Base-by-base conservation (phyloP, 805 yeast genomes). In the Ogataea zsoltii region DNA sequence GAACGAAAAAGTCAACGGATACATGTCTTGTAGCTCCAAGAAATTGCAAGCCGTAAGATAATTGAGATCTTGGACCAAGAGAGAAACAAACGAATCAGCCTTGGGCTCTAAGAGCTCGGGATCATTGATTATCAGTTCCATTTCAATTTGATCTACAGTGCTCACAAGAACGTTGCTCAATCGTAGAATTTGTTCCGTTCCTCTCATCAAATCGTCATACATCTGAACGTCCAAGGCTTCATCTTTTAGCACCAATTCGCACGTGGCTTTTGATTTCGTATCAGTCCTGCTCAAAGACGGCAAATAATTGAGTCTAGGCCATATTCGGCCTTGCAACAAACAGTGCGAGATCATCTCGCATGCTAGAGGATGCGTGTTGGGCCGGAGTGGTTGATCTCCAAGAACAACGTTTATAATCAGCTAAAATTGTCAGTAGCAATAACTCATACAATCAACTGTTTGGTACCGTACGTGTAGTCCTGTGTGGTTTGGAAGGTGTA, bases 1-100 rank as follows among this genome's bases (percentile, higher is more conserved):
- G 45, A 50, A 58, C 9, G 66, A 62, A 33, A 65, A 63, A 13
- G 57, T 56, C 18, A 67, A 37, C 1, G 71, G 71, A n/a, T 51
- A 47, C 3, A 31, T 25, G 4, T 35, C n/a, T 36, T 62, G 65
- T 16, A 65, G 44, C 9, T 55, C 37, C 26, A 60, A 11, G 14
- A 54, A 52, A 21, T 55, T 49, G 37, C 63, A 51, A 10, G 57
- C 44, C 53, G 63, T 44, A 10, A 57, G 35, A 39, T 58, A 60
- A 43, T 66, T 65, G 29, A 63, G 48, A 44, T 57, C 57, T 10
- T 54, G 41, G 6, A 55, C 28, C n/a, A 58, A 13, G 4, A 15
- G 16, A 12, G 39, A 34, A 7, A 46, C 25, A 21, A 41, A 38
- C 15, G 39, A 15, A 7, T 37, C 32, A 33, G 38, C 38, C 5